Conservation (phyloP, 257 asterid species). For the Solanum commersonii region DNA sequence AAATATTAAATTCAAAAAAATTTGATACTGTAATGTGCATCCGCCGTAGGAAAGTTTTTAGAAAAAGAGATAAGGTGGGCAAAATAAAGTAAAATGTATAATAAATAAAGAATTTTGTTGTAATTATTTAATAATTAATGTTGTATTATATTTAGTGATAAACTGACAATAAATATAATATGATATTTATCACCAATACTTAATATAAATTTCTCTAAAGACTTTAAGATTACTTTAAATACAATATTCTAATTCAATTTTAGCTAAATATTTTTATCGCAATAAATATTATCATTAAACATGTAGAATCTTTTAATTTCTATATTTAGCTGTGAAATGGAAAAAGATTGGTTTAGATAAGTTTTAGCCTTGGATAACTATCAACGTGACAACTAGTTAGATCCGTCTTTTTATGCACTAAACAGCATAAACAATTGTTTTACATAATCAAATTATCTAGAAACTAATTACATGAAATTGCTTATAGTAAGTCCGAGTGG, state of each 20-base stretch:
- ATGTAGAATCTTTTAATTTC: background rate
- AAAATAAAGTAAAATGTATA: no score
- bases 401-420: background rate
- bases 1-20: no score
- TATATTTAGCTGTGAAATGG: background rate
- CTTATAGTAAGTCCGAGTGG: background rate
- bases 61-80: background rate
- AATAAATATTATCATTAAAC: no score
- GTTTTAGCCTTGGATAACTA: background rate
- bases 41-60: background rate
- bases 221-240: no score
- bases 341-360: background rate
- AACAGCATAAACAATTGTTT: background rate
- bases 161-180: no score
- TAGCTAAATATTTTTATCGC: no score
- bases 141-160: no score
- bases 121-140: no score
- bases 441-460: background rate
- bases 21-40: background rate
- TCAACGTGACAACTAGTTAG: background rate
- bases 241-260: no score
- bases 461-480: background rate
- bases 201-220: no score
- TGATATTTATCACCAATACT: no score
- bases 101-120: no score